Base-by-base conservation (phyloP, 805 yeast species). In the Barnettozyma wickerhamii region DNA sequence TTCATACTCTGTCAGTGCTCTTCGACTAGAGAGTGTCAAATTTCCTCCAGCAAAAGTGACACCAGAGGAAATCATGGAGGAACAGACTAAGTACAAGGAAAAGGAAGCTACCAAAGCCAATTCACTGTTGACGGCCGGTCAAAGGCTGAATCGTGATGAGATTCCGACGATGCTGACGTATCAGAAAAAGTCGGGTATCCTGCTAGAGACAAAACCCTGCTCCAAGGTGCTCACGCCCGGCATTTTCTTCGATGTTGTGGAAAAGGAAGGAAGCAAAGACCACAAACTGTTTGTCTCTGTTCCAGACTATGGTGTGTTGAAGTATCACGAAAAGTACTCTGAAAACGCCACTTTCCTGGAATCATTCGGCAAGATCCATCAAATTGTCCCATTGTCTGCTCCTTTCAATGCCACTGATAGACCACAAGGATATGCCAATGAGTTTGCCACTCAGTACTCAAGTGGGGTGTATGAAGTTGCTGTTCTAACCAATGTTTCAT, bases 361-460 rank as follows among this genome's bases (percentile, higher is more conserved):
- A 34, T 68, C 76, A 12, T 75, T 74, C 29, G 79, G 80, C 12
- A 64, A 64, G 26, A 79, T 90, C 19, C 89, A 81, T 53, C 86
- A 84, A 36, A 80, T 90, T 47, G 75, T 79, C 14, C 85, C 83
- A 46, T 55, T 86, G 33, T 75, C 91, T 0, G 79, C 85, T 13
- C 66, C 80, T 3, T 82, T 82, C 70, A 75, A 77, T 54, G 87
- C 95, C 2, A 74, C 91, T 0, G 64, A 75, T 32, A 77, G 77
- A 33, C 95, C 95, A 17, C 77, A 71, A 51, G 96, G 96, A 3
- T 87, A 81, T 57, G 86, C 88, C 9, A 90, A 91, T 58, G 80
- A 80, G 44, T 79, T 86, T 61, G 95, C 96, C 1, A 80, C 91
- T 6, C 97, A 90, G 53, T 91, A 87, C 56, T 75, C 80, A 14